Percentiles rank a stretch among this genome's conserved stretches.
phyloP scores from a whole-genome alignment of 2,329 filamentous ascomycete genomes.

The Talaromyces funiculosus region DNA sequence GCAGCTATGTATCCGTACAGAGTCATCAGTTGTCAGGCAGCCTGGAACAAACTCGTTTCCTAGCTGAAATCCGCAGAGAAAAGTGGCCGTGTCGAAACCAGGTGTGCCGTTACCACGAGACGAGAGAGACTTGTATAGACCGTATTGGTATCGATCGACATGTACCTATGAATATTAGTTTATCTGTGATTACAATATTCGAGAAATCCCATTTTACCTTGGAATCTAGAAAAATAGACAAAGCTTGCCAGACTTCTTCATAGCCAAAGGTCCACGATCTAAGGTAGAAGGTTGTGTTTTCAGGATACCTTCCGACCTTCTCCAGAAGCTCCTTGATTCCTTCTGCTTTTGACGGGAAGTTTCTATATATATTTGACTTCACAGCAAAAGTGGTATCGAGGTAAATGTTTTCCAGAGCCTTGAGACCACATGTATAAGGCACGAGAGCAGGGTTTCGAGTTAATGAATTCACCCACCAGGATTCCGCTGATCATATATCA shows the following conservation, averaged over 20 bases:
- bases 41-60: constrained; percentile 67
- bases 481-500: constrained; percentile 51
- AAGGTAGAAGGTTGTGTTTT: constrained; percentile 74
- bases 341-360: constrained; percentile 63
- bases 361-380: constrained; percentile 43
- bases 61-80: constrained; percentile 65
- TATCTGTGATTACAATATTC: neutral
- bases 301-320: constrained; percentile 63
- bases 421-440: constrained; percentile 64
- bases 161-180: constrained; percentile 56
- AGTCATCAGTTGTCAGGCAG: constrained; percentile 61
- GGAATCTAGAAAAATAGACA: constrained; percentile 64
- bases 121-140: constrained; percentile 62
- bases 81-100: constrained; percentile 55
- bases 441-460: constrained; percentile 66
- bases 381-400: constrained; percentile 77
- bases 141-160: constrained; percentile 72
- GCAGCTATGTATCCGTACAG: constrained; percentile 74
- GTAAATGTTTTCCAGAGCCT: constrained; percentile 72
- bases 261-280: constrained; percentile 91
- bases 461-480: constrained; percentile 76
- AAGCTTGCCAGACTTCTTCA: constrained; percentile 82
- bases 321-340: constrained; percentile 68
- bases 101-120: constrained; percentile 38
- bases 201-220: constrained; percentile 40